Base-by-base conservation (phyloP, 2,329 filamentous ascomycete genomes). In the Sporothrix schenckii region DNA sequence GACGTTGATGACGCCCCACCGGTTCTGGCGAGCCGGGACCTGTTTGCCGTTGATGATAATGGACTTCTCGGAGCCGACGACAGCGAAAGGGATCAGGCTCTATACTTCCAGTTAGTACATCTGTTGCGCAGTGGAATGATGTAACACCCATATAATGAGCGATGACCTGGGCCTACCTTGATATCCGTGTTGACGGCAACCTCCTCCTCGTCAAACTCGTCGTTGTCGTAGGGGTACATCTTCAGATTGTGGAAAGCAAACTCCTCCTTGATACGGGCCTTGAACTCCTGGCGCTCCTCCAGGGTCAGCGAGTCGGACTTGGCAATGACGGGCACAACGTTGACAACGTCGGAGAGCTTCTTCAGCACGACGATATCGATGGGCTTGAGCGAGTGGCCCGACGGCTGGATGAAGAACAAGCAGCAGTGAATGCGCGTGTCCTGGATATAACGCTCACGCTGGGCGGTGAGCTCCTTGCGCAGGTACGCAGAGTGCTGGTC, bases 181-280 rank as follows among this genome's bases (percentile, higher is more conserved):
- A 99, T 99, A 80, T 97, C 92, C 72, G 89, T 89, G 84, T 98
- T 98, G 83, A 97, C 86, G 73, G 90, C 90, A 77, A 93, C 91
- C 85, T 99, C 95, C 86, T 99, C 95, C 74, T 95, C 92, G 79
- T 99, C 95, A 77, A 98, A 91, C 86, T 99, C 95, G 78, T 99
- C 95, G 80, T 97, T 98, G 82, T 99, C 95, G 82, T 99, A 99
- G 72, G 95, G 95, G 87, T 97, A 99, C 95, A 99, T 99, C 87
- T 97, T 94, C 79, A 99, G 89, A 87, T 98, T 98, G 89, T 99
- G 95, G 91, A 99, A 99, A 71, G 92, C 86, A 81, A 99, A 99
- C 82, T 99, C 95, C 87, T 98, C 95, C 91, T 97, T 97, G 86
- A 99, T 99, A 81, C 91, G 89, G 85, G 97, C 93, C 89, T 99